Conservation (phyloP, 2,329 filamentous ascomycete species). For the Tolypocladium sp. region DNA sequence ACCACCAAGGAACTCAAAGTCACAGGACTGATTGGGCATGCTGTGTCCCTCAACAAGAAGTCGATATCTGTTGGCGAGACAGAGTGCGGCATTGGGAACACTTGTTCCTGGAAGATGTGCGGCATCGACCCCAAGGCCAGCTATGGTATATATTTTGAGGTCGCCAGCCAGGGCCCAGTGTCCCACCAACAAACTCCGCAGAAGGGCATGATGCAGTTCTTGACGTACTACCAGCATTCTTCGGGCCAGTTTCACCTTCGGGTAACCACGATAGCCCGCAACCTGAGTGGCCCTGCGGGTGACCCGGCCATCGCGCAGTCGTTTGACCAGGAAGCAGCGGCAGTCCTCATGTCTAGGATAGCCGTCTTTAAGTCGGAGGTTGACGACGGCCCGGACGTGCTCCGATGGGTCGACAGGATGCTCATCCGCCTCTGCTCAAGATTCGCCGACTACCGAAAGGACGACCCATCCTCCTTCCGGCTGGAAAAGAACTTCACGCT, state of each 20-base stretch:
- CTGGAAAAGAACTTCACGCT: conserved; percentile 98
- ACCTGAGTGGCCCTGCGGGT: conserved; percentile 84
- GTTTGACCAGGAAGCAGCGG: conserved; percentile 95
- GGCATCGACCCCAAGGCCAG: conserved; percentile 90
- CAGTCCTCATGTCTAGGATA: conserved; percentile 97
- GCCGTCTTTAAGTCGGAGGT: conserved; percentile 98
- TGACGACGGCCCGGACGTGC: conserved; percentile 94
- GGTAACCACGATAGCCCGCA: conserved; percentile 87
- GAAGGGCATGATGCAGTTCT: conserved; percentile 93
- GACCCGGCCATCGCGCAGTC: conserved; percentile 93
- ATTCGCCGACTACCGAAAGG: conserved; percentile 96
- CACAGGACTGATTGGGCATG: conserved; percentile 92
- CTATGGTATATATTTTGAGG: conserved; percentile 96
- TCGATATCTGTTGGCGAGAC: conserved; percentile 95
- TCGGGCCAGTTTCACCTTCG: conserved; percentile 93
- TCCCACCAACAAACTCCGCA: conserved; percentile 79
- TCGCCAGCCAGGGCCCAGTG: conserved; percentile 85
- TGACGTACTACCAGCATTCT: conserved; percentile 97
- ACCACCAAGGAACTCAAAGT: conserved; percentile 98
- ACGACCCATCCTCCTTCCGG: conserved; percentile 93
- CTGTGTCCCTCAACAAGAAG: conserved; percentile 95
- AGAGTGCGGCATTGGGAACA: conserved; percentile 96
- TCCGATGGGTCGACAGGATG: conserved; percentile 98
- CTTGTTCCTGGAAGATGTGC: conserved; percentile 99
- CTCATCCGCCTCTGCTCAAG: conserved; percentile 91